Evolutionary conservation across 352 stramenopile species (phyloP), one percentile per base, ranked within the genome.

Genomic region (Globisporangium acanthophoron): DNA sequence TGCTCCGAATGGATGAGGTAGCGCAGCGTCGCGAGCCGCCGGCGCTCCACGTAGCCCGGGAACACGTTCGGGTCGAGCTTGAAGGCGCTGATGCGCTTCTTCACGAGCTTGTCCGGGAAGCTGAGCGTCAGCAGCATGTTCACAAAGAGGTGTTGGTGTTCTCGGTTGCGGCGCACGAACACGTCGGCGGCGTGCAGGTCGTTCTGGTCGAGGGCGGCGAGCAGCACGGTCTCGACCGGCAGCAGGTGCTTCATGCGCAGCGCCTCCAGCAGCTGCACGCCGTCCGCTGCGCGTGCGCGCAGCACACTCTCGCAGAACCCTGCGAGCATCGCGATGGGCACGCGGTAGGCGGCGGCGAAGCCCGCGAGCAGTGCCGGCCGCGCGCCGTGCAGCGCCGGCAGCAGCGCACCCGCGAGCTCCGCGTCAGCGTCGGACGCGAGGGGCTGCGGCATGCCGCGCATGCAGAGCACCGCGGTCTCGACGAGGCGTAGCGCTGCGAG

Each of bases 1-100:
- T 88, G 65, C 37, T 81, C 69, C 33, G 70, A 85, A 61, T 85
- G 71, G 11, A 91, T 51, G 15, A 89, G 54, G 63, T 82, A 93
- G 5, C 77, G 74, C 27, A 92, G 52, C 29, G 75, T 74, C 0
- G 69, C 71, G 16, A 67, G 69, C 52, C 83, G 61, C 31, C 73
- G 69, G 12, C 80, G 82, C 21, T 80, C 69, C 12, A 76, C 58
- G 61, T 79, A 91, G 39, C 64, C 63, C 8, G 83, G 83, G 61
- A 93, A 90, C 12, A 64, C 70, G 24, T 68, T 71, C 7, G 73
- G 61, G 20, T 76, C 56, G 12, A 93, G 31, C 35, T 80, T 74
- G 62, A 91, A 90, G 12, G 72, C 67, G 41, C 62, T 66, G 15
- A 93, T 61, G 18, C 80, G 69, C 61, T 88, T 88, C 60, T 87